Percentiles rank a stretch among this genome's conserved stretches.
Conservation (phyloP, 768 basidiomycete genomes). For the Boletus reticuloceps region DNA sequence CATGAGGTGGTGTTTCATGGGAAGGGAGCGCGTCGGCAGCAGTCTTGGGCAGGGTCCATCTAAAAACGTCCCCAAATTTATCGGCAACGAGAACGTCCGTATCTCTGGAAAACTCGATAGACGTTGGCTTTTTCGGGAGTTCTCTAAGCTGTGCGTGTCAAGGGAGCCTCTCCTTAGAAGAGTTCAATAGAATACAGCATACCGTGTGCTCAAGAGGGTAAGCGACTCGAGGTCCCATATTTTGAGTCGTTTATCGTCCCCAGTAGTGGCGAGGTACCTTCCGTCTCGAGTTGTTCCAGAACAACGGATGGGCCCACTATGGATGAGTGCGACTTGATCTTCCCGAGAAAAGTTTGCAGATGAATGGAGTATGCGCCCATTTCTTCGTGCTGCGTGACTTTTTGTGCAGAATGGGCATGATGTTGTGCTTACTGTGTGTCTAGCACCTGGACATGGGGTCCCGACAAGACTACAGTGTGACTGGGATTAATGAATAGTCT, state of each 20-base stretch:
- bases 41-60: constrained; percentile 38
- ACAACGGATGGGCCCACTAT: constrained; percentile 59
- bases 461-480: constrained; percentile 47
- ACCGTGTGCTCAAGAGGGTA: constrained; percentile 63
- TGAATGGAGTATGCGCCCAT: constrained; percentile 49
- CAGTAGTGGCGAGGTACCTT: constrained; percentile 56
- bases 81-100: constrained; percentile 80
- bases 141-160: constrained; percentile 45
- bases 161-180: not conserved
- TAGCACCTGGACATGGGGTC: constrained; percentile 62
- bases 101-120: constrained; percentile 58
- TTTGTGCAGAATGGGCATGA: not conserved
- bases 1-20: constrained; percentile 69
- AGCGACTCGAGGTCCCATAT: constrained; percentile 66
- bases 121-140: constrained; percentile 80
- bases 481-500: constrained; percentile 39
- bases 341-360: constrained; percentile 35
- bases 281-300: constrained; percentile 47
- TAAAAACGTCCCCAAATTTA: constrained; percentile 94
- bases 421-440: constrained; percentile 46
- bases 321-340: constrained; percentile 34
- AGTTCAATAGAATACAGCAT: not conserved
- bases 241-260: constrained; percentile 80
- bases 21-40: constrained; percentile 41
- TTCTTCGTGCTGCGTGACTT: constrained; percentile 36